A percentile compares a stretch with the other conserved stretches of the same genome.
Evolutionary conservation across 768 basidiomycete species (phyloP).

Genomic region (Boletellus ananiceps): DNA sequence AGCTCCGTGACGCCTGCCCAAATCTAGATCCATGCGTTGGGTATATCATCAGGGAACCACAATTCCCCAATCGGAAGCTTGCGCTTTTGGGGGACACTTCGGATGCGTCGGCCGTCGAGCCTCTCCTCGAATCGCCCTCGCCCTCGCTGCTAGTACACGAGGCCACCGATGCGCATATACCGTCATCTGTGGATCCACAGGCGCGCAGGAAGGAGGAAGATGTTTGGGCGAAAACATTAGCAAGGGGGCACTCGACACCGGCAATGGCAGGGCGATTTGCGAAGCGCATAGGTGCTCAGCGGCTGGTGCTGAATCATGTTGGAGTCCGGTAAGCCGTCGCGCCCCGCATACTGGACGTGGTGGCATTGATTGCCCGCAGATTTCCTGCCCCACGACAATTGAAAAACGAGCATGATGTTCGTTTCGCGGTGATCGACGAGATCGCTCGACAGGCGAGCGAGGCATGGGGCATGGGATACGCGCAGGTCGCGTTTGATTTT

Average conservation of each 20-base stretch:
- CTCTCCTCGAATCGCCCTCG: slow-evolving; percentile 46
- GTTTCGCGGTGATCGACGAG: slow-evolving; percentile 50
- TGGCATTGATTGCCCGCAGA: slow-evolving; percentile 27
- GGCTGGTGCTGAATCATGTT: slow-evolving; percentile 75
- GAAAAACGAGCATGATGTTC: slow-evolving; percentile 27
- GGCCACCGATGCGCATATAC: slow-evolving; percentile 72
- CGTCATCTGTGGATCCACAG: slow-evolving; percentile 46
- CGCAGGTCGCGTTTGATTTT: slow-evolving; percentile 55
- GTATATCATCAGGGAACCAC: slow-evolving; percentile 65
- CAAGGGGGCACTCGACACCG: slow-evolving; percentile 75
- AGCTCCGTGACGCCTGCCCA: neutral
- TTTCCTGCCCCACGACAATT: slow-evolving; percentile 48
- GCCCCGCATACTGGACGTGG: neutral
- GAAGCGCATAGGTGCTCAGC: slow-evolving; percentile 50
- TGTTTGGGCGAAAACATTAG: slow-evolving; percentile 48
- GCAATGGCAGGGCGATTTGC: slow-evolving; percentile 77
- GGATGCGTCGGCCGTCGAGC: slow-evolving; percentile 56
- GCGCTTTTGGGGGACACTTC: slow-evolving; percentile 77
- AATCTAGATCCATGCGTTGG: slow-evolving; percentile 70
- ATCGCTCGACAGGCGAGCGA: slow-evolving; percentile 59
- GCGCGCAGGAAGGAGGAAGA: slow-evolving; percentile 40
- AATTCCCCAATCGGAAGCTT: slow-evolving; percentile 50
- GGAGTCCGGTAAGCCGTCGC: slow-evolving; percentile 49
- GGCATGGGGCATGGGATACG: slow-evolving; percentile 50
- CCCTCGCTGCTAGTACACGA: slow-evolving; percentile 81